A percentile compares a stretch with the other conserved stretches of the same genome.
These are phyloP conservation scores for Boletellus emodensis DNA, from an alignment of 768 basidiomycete genomes.

Conservation along the genomic window DNA sequence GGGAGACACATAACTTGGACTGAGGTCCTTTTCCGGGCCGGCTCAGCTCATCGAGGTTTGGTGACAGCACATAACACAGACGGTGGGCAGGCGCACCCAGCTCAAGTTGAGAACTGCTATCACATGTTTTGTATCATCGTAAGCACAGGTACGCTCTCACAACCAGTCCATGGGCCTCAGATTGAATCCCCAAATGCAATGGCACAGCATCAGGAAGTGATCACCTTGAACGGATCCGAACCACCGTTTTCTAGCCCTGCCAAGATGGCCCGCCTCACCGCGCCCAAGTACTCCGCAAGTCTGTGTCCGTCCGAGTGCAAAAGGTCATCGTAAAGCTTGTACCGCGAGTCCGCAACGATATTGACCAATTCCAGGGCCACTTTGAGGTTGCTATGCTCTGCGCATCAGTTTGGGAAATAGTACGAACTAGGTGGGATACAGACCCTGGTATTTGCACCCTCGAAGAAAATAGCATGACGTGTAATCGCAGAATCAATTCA, in stretches of 20 bases:
- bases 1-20: too few relatives aligned
- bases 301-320: conserved; percentile 52
- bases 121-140: not conserved
- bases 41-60: too few relatives aligned
- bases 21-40: too few relatives aligned
- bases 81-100: not conserved
- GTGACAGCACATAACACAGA: too few relatives aligned
- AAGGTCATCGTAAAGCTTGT: conserved; percentile 85
- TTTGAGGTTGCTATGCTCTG: conserved; percentile 60
- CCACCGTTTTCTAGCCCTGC: conserved; percentile 70
- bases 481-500: conserved; percentile 83
- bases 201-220: conserved; percentile 20
- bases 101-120: not conserved
- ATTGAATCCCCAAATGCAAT: not conserved
- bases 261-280: conserved; percentile 68
- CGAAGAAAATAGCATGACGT: conserved; percentile 65
- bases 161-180: not conserved
- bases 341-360: conserved; percentile 82
- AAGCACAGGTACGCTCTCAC: conserved; percentile 1
- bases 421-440: conserved; percentile 23
- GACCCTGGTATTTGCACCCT: conserved; percentile 62
- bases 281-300: conserved; percentile 69
- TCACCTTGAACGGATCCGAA: conserved; percentile 66
- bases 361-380: conserved; percentile 74
- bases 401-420: conserved; percentile 1